Evolutionary conservation across 129 eudicot genomes (phyloP), one percentile per base, ranked within the genome.

Genomic region (Helianthus tuberosus): DNA sequence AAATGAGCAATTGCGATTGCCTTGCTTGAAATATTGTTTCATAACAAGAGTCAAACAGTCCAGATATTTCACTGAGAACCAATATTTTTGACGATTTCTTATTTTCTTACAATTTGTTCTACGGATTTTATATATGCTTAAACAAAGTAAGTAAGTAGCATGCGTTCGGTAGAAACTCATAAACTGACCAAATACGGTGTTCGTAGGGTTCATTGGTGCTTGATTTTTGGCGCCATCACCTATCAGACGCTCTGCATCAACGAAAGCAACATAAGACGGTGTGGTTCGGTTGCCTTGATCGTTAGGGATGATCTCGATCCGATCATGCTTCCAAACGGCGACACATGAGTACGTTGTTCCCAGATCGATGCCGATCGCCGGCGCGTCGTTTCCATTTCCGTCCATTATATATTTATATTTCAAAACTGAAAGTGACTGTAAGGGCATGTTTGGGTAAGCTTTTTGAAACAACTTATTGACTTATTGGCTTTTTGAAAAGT

Each of bases 241-340:
- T 13, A 71, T 23, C 8, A 71, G 41, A 39, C 53, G 66, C 20
- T 71, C 75, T 53, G 7, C 66, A 55, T 71, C 53, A 55, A 7
- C 6, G 47, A 73, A 73, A 48, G 69, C 77, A 47, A 73, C 77
- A 73, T 5, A 46, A 3, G 77, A 73, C 1, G 77, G 77, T 11
- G 77, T 72, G 14, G 55, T 59, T 46, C 68, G 12, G 77, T 72
- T 72, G 32, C 60, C 77, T 61, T 73, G 77, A 62, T 73, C 77
- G 44, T 73, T 73, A 0, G 69, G 69, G 5, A 73, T 61, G 47
- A 73, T 73, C 50, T 73, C 69, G 0, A 73, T 16, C 6, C 66
- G 77, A 29, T 44, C 15, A 9, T 43, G 62, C 14, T 47, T 48
- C 70, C 79, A 74, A 36, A 73, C 69, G 27, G 57, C 77, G 0